Conservation (phyloP, 345 rosid species). For the Linum usitatissimum region DNA sequence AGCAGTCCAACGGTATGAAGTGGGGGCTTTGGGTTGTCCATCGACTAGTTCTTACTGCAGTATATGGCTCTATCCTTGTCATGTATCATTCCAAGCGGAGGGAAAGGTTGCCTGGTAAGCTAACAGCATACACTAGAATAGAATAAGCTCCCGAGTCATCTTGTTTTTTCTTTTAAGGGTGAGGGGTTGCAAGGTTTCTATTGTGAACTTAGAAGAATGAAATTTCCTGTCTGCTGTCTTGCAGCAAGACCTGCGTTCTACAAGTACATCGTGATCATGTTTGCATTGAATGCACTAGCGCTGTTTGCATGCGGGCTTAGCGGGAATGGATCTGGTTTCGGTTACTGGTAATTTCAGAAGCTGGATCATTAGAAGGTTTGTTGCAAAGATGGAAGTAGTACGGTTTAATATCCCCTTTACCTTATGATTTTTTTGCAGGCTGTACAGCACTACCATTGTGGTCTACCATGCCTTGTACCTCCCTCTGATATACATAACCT, state of each 20-base stretch:
- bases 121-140: neutral
- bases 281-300: constrained; percentile 44
- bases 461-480: constrained; percentile 81
- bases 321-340: constrained; percentile 54
- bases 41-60: constrained; percentile 61
- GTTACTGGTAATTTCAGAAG: constrained; percentile 47
- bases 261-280: constrained; percentile 61
- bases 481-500: constrained; percentile 65
- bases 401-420: neutral
- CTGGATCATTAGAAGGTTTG: neutral
- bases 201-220: neutral
- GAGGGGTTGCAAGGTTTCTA: neutral
- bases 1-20: constrained; percentile 39
- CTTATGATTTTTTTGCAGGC: constrained; percentile 35
- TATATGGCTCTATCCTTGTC: constrained; percentile 53
- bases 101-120: constrained; percentile 71
- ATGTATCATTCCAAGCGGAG: constrained; percentile 85
- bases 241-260: constrained; percentile 89
- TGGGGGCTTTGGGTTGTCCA: constrained; percentile 83
- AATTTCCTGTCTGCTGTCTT: neutral
- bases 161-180: too few relatives aligned
- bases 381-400: neutral
- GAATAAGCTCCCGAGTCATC: too few relatives aligned
- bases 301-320: constrained; percentile 57
- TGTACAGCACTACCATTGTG: constrained; percentile 50